phyloP scores from a whole-genome alignment of 352 stramenopile species.

The Pythium angustatum region DNA sequence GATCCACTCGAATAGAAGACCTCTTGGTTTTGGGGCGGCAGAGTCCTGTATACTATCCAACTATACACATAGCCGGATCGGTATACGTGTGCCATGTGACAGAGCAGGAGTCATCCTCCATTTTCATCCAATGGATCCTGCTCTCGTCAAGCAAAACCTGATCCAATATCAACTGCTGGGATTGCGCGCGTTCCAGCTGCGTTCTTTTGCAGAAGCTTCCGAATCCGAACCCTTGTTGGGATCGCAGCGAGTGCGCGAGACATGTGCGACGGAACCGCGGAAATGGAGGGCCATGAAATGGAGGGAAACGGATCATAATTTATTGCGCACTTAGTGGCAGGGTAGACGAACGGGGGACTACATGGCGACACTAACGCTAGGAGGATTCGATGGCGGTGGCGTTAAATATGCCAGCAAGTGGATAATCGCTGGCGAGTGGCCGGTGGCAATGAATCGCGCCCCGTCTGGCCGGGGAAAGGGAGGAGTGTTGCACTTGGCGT shows the following conservation, averaged over 20 bases:
- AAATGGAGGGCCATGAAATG: neutral
- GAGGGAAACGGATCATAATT: neutral
- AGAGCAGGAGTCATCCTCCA: neutral
- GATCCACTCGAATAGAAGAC: conserved; percentile 1
- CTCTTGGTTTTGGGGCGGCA: neutral
- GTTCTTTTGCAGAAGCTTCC: conserved; percentile 2
- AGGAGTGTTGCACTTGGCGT: conserved; percentile 1
- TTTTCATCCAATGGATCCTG: neutral
- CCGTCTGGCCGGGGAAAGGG: conserved; percentile 8
- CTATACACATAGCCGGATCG: neutral
- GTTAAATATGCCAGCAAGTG: conserved; percentile 21
- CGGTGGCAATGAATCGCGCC: neutral
- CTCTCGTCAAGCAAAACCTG: neutral
- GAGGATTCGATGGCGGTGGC: neutral
- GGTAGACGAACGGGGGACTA: neutral
- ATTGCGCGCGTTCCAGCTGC: neutral
- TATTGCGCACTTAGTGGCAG: neutral
- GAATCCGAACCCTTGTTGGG: neutral
- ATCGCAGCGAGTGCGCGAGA: neutral
- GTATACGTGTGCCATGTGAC: neutral
- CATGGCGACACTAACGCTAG: neutral
- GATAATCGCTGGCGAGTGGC: neutral
- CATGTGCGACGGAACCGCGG: neutral
- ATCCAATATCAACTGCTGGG: neutral
- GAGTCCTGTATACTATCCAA: neutral